Evolutionary conservation across 139 green algal genomes (phyloP).

Genomic region (Dunaliella primolecta): DNA sequence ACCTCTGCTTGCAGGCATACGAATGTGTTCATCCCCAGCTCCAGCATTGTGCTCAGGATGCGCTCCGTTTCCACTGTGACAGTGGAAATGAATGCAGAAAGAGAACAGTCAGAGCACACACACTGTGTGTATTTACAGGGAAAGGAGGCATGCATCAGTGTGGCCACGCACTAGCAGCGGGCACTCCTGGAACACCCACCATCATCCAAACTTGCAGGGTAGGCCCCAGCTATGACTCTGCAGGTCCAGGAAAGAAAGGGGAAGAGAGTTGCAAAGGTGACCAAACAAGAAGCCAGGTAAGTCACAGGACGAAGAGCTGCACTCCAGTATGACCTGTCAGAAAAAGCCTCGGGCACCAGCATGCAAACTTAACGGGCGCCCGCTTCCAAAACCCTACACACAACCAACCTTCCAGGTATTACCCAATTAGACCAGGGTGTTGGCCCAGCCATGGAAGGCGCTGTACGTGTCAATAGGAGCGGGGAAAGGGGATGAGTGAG

Average conservation of each 20-base stretch:
- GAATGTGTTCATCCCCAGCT: conserved; percentile 76
- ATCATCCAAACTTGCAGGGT: conserved; percentile 67
- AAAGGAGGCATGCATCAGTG: too few species aligned
- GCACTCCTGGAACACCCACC: conserved; percentile 20
- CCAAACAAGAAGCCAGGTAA: too few species aligned
- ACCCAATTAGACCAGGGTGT: conserved; percentile 55
- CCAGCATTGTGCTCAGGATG: conserved; percentile 69
- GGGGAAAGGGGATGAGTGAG: neutral
- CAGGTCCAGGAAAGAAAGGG: neutral
- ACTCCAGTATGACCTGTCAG: too few species aligned
- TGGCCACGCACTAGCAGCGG: too few species aligned
- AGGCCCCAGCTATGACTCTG: conserved; percentile 55
- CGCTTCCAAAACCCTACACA: neutral
- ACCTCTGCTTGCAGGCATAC: conserved; percentile 85
- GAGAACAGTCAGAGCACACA: too few species aligned
- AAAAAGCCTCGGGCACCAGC: too few species aligned
- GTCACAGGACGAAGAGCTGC: too few species aligned
- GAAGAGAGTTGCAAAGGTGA: neutral
- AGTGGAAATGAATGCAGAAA: conserved; percentile 3
- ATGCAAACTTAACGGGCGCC: too few species aligned
- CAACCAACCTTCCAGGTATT: conserved; percentile 27
- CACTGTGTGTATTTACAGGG: too few species aligned
- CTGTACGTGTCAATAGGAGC: neutral
- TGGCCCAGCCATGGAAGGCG: conserved; percentile 26
- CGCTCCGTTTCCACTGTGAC: conserved; percentile 56